These are phyloP conservation scores for Cymodocea nodosa DNA, from an alignment of 116 monocot species.

Conservation along the genomic window DNA sequence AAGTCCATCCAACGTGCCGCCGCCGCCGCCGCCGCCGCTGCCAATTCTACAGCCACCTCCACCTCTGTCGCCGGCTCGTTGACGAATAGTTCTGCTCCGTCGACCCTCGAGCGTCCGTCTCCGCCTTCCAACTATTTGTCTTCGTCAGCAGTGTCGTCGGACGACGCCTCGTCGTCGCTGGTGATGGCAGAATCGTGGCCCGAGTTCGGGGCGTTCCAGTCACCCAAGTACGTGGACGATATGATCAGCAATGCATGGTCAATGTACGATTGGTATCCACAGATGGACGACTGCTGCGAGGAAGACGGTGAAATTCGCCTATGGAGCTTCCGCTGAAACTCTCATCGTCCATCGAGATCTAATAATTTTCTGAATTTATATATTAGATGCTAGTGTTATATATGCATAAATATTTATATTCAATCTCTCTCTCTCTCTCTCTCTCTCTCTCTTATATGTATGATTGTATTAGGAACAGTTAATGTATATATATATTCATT, in stretches of 20 bases:
- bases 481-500: too few species aligned
- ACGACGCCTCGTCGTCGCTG: background rate
- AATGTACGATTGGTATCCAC: constrained; percentile 1
- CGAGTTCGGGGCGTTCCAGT: constrained; percentile 40
- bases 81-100: background rate
- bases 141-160: background rate
- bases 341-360: too few species aligned
- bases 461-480: too few species aligned
- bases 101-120: background rate
- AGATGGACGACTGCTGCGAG: constrained; percentile 12
- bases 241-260: constrained; percentile 22
- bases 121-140: constrained; percentile 6
- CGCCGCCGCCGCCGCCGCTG: constrained; percentile 66
- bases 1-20: constrained; percentile 64
- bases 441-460: too few species aligned
- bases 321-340: constrained; percentile 38
- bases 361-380: too few species aligned
- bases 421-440: too few species aligned
- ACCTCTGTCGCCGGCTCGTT: background rate
- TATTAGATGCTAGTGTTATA: too few species aligned
- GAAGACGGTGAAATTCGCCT: constrained; percentile 34
- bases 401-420: too few species aligned
- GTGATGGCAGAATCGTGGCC: constrained; percentile 3
- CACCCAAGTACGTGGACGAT: constrained; percentile 42
- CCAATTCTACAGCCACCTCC: constrained; percentile 7